These are phyloP conservation scores for Pseudogymnoascus verrucosus DNA, from an alignment of 2,329 filamentous ascomycete species.

Conservation along the genomic window DNA sequence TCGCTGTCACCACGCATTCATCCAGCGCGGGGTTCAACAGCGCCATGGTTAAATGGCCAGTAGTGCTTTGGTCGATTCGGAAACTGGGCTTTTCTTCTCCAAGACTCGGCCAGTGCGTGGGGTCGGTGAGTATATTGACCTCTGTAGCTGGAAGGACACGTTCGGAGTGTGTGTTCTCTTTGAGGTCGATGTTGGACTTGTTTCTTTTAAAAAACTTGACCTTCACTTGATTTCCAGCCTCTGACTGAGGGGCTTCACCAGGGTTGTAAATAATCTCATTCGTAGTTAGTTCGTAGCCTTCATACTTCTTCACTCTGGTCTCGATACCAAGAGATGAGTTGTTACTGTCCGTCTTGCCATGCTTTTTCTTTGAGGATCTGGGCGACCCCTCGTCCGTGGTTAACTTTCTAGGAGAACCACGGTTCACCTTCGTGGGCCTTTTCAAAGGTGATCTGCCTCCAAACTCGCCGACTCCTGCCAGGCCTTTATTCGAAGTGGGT, in stretches of 20 bases:
- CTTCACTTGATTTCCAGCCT: not conserved
- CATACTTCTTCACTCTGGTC: not conserved
- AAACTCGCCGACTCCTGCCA: not conserved
- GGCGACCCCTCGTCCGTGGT: not conserved
- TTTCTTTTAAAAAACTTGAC: not conserved
- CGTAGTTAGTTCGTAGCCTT: not conserved
- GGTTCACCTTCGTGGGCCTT: not conserved
- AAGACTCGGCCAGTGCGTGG: slow-evolving; percentile 7
- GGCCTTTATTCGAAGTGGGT: too few species aligned
- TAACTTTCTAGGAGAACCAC: not conserved
- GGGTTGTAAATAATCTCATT: not conserved
- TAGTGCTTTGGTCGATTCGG: not conserved
- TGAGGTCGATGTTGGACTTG: not conserved
- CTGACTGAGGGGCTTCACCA: not conserved
- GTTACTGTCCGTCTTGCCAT: slow-evolving; percentile 1
- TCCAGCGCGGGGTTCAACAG: not conserved
- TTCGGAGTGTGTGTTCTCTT: not conserved
- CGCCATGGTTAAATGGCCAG: not conserved
- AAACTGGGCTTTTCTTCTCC: not conserved
- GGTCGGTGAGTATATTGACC: not conserved
- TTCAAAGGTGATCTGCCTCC: not conserved
- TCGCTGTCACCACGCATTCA: not conserved
- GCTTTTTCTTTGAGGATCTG: not conserved
- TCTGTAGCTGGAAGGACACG: not conserved
- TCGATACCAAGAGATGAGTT: not conserved